These are phyloP conservation scores for Limtongozyma cylindracea DNA, from an alignment of 805 yeast species.

Conservation along the genomic window DNA sequence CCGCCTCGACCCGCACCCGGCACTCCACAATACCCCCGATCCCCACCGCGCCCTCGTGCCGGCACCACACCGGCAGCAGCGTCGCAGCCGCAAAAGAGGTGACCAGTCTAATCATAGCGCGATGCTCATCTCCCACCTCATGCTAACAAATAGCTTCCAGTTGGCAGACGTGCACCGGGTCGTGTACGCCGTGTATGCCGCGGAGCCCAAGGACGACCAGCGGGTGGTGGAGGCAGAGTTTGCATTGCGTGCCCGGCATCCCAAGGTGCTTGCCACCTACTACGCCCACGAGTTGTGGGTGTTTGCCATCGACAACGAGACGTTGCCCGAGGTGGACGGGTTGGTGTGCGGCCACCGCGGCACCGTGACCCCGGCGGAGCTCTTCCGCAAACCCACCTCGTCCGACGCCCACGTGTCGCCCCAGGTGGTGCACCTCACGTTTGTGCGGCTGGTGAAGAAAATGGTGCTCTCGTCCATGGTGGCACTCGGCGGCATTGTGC, in stretches of 20 bases:
- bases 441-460: constrained; percentile 15
- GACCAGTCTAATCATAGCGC: too few species aligned
- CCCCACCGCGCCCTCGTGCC: too few species aligned
- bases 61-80: too few species aligned
- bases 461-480: constrained; percentile 7
- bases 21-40: constrained; percentile 30
- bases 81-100: too few species aligned
- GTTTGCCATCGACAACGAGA: constrained; percentile 8
- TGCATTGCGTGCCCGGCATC: constrained; percentile 9
- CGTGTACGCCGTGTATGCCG: constrained; percentile 8
- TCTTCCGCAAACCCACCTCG: constrained; percentile 8
- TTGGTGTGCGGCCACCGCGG: constrained; percentile 5
- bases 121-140: too few species aligned
- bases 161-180: constrained; percentile 11
- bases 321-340: constrained; percentile 4
- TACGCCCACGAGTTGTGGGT: constrained; percentile 13
- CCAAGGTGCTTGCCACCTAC: constrained; percentile 13
- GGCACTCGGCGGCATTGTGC: constrained; percentile 11
- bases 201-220: constrained; percentile 9
- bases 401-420: neutral
- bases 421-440: constrained; percentile 10
- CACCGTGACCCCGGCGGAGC: constrained; percentile 5
- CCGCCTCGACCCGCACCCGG: constrained; percentile 10
- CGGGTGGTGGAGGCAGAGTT: constrained; percentile 14
- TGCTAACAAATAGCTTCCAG: too few species aligned